Evolutionary conservation across 495 filamentous ascomycete species (phyloP).

Genomic region (Aspergillus leporis): DNA sequence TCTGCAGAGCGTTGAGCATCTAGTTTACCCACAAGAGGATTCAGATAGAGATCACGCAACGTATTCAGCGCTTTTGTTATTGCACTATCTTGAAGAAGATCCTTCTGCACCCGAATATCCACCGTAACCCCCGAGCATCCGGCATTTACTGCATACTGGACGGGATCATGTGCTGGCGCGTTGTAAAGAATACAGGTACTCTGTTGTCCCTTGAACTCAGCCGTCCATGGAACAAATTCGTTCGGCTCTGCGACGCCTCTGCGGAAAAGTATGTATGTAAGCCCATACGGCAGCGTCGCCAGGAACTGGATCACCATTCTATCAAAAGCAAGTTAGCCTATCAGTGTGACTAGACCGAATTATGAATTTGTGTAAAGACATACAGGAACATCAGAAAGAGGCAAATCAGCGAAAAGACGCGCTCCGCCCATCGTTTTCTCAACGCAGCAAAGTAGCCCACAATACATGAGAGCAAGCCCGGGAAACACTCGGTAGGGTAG

Average conservation of each 20-base stretch:
- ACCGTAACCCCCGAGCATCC: slow-evolving; percentile 70
- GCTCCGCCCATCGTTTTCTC: slow-evolving; percentile 26
- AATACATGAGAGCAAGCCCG: slow-evolving; percentile 24
- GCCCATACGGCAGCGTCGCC: slow-evolving; percentile 15
- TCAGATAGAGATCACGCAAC: slow-evolving; percentile 62
- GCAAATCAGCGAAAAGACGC: slow-evolving; percentile 25
- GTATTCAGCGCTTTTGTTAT: slow-evolving; percentile 57
- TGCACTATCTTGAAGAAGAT: slow-evolving; percentile 59
- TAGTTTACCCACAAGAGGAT: slow-evolving; percentile 61
- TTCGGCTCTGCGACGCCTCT: slow-evolving; percentile 2
- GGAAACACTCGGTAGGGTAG: slow-evolving; percentile 38
- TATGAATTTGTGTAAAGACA: slow-evolving; percentile 15
- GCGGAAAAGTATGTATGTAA: slow-evolving; percentile 19
- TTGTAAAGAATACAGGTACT: slow-evolving; percentile 69
- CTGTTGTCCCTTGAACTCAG: slow-evolving; percentile 25
- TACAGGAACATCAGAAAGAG: slow-evolving; percentile 36
- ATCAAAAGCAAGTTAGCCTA: background rate
- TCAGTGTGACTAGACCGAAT: background rate
- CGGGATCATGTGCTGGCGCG: slow-evolving; percentile 64
- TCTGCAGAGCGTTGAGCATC: slow-evolving; percentile 49
- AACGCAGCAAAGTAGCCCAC: slow-evolving; percentile 15
- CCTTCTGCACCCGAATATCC: slow-evolving; percentile 65
- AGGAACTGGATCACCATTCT: slow-evolving; percentile 27
- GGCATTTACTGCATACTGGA: slow-evolving; percentile 51
- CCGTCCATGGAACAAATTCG: slow-evolving; percentile 18